Conservation (phyloP, 495 filamentous ascomycete species). For the Annulohypoxylon stygium region DNA sequence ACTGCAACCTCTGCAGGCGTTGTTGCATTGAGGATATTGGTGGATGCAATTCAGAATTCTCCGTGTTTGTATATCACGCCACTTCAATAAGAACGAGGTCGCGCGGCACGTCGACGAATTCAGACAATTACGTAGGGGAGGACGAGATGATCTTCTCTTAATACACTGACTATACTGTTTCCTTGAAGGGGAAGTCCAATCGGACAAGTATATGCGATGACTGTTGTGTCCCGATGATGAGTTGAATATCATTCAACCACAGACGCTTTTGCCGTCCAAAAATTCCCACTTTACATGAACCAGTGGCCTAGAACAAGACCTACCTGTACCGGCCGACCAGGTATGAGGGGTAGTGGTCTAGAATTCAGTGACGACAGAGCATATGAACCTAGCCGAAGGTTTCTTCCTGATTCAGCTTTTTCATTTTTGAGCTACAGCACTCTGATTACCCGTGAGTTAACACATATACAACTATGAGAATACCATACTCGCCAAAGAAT, state of each 20-base stretch:
- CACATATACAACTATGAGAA: neutral
- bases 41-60: slow-evolving; percentile 3
- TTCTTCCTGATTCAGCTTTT: neutral
- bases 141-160: neutral
- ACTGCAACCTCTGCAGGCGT: neutral
- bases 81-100: neutral
- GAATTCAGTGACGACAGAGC: neutral
- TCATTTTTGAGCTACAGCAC: neutral
- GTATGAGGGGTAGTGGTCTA: slow-evolving; percentile 8
- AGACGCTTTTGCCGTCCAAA: slow-evolving; percentile 21
- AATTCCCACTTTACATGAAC: slow-evolving; percentile 6
- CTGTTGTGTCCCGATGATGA: neutral
- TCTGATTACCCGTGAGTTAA: too few relatives aligned
- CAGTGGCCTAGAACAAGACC: neutral
- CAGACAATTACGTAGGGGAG: neutral
- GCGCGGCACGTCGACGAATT: neutral
- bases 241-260: slow-evolving; percentile 7
- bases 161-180: neutral
- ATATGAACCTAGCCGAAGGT: too few relatives aligned
- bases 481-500: neutral
- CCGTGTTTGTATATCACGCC: slow-evolving; percentile 1
- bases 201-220: slow-evolving; percentile 10
- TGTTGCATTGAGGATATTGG: neutral
- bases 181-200: neutral
- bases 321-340: neutral